Evolutionary conservation across 2,329 filamentous ascomycete species (phyloP).

Genomic region (Blastomyces emzantsi): DNA sequence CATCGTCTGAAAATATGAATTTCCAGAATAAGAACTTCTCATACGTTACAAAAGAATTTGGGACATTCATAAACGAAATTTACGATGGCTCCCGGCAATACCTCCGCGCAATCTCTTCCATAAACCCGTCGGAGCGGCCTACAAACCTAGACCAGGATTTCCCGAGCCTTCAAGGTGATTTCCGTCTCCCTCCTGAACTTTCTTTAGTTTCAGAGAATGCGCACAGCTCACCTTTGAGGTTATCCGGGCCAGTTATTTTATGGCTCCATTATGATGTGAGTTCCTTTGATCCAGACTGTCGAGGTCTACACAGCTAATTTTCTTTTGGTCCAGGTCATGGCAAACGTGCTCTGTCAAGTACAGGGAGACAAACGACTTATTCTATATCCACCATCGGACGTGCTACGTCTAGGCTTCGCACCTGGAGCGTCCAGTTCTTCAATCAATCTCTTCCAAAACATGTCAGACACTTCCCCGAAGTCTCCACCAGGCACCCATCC

Average conservation of each 20-base stretch:
- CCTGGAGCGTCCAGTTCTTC: conserved; percentile 74
- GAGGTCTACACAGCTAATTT: conserved; percentile 12
- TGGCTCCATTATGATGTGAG: conserved; percentile 81
- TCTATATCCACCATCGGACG: conserved; percentile 70
- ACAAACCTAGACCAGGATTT: conserved; percentile 66
- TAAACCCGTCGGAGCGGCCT: conserved; percentile 58
- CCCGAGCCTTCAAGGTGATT: conserved; percentile 58
- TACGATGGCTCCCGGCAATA: conserved; percentile 57
- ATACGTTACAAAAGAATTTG: conserved; percentile 61
- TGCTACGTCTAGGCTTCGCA: conserved; percentile 58
- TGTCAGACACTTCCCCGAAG: conserved; percentile 40
- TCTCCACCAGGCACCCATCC: conserved; percentile 57
- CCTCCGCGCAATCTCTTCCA: conserved; percentile 64
- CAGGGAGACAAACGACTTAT: conserved; percentile 62
- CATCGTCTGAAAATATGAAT: conserved; percentile 58
- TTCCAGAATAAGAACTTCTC: conserved; percentile 76
- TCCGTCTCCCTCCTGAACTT: conserved; percentile 56
- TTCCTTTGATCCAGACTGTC: conserved; percentile 5
- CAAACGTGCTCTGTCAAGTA: conserved; percentile 77
- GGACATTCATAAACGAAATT: conserved; percentile 55
- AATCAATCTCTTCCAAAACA: conserved; percentile 56
- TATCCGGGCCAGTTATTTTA: conserved; percentile 73
- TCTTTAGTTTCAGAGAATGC: conserved; percentile 49
- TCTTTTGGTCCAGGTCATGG: conserved; percentile 55
- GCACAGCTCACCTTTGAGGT: conserved; percentile 70